Evolutionary conservation across 139 green algal genomes (phyloP).

Genomic region (Micromonas commoda): DNA sequence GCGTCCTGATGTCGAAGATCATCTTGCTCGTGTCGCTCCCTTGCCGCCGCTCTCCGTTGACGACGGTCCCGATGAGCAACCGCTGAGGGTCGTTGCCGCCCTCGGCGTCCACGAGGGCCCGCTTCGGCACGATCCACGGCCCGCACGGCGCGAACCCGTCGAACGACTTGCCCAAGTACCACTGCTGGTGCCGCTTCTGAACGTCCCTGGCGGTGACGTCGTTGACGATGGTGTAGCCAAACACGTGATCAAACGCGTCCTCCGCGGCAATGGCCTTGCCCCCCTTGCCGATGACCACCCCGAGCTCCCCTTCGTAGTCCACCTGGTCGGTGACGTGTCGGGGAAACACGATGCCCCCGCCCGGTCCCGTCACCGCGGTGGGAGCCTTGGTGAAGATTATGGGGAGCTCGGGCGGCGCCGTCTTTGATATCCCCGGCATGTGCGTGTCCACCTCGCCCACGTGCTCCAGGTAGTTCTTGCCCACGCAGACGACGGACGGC

Average conservation of each 20-base stretch:
- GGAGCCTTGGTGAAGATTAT: conserved; percentile 35
- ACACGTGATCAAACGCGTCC: conserved; percentile 37
- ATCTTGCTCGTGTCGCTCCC: conserved; percentile 19
- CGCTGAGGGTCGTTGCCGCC: not conserved
- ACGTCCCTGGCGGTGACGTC: conserved; percentile 40
- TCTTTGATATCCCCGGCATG: conserved; percentile 23
- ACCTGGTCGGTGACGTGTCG: conserved; percentile 17
- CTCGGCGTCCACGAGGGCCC: not conserved
- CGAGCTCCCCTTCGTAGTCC: conserved; percentile 46
- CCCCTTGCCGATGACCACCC: conserved; percentile 35
- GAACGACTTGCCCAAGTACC: conserved; percentile 31
- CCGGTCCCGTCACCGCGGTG: conserved; percentile 1
- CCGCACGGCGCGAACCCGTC: conserved; percentile 28
- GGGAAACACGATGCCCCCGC: conserved; percentile 18
- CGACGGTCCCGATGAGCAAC: not conserved
- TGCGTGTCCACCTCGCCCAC: conserved; percentile 30
- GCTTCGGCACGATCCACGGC: conserved; percentile 19
- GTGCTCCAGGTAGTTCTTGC: conserved; percentile 38
- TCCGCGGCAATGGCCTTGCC: conserved; percentile 27
- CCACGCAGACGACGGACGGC: conserved; percentile 27
- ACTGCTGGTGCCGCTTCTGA: conserved; percentile 41
- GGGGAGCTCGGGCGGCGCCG: not conserved
- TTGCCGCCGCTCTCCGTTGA: conserved; percentile 29
- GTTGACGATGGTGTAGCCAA: conserved; percentile 41
- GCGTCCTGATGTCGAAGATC: conserved; percentile 31